A percentile compares a stretch with the other conserved stretches of the same genome.
phyloP scores from a whole-genome alignment of 257 asterid species.

The Fraxinus anomala region DNA sequence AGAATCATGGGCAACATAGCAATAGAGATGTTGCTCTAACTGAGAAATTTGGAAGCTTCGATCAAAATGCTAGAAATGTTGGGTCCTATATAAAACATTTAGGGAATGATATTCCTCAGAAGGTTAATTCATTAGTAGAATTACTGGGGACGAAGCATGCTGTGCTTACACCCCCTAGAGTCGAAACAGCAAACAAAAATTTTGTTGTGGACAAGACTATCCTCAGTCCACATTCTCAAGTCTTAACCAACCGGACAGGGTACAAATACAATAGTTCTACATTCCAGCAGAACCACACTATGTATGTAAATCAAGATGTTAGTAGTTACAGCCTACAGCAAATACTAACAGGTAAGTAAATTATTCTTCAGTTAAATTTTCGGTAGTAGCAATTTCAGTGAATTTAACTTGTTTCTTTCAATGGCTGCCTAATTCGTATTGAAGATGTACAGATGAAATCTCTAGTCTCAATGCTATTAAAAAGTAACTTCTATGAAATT shows the following conservation, averaged over 20 bases:
- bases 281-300: conserved; percentile 29
- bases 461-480: background rate
- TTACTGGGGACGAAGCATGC: conserved; percentile 37
- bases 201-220: conserved; percentile 7
- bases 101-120: conserved; percentile 29
- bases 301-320: conserved; percentile 25
- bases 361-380: background rate
- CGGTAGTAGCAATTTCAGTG: background rate
- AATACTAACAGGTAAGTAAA: conserved; percentile 47
- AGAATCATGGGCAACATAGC: conserved; percentile 20
- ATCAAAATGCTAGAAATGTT: conserved; percentile 29
- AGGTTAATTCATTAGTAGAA: conserved; percentile 43
- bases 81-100: conserved; percentile 27
- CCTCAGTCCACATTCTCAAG: conserved; percentile 39
- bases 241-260: conserved; percentile 29
- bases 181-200: conserved; percentile 25
- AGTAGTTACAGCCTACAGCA: conserved; percentile 44
- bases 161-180: conserved; percentile 6
- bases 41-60: conserved; percentile 1
- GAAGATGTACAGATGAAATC: background rate
- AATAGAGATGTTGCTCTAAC: background rate
- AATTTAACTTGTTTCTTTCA: background rate
- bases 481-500: background rate
- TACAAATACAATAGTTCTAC: conserved; percentile 26
- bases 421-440: background rate